Evolutionary conservation across 192 early-diverging fungal genomes (phyloP).

Genomic region (Coemansia sp.): DNA sequence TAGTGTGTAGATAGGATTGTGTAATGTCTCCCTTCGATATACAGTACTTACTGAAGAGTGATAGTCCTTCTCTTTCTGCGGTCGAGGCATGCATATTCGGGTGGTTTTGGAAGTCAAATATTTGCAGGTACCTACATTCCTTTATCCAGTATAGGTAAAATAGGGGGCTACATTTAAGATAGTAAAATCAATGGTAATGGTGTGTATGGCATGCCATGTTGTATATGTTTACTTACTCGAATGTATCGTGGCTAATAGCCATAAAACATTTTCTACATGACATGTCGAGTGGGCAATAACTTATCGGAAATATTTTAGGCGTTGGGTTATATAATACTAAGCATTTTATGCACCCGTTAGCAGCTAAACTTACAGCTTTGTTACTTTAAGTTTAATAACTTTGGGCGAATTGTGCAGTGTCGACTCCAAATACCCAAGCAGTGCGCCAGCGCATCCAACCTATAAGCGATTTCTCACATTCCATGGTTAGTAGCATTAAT

Average conservation of each 20-base stretch:
- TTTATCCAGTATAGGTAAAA: too few species aligned
- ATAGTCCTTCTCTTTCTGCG: constrained; percentile 67
- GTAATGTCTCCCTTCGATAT: neutral
- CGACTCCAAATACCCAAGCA: constrained; percentile 29
- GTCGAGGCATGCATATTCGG: constrained; percentile 78
- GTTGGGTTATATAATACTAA: neutral
- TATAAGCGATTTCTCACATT: constrained; percentile 6
- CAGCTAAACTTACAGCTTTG: constrained; percentile 18
- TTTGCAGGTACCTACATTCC: constrained; percentile 68
- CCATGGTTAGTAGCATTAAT: neutral
- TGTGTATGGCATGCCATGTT: neutral
- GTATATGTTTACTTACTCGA: constrained; percentile 21
- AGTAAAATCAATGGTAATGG: neutral
- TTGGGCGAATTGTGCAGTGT: neutral
- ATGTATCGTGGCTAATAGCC: constrained; percentile 20
- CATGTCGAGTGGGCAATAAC: too few species aligned
- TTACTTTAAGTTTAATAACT: constrained; percentile 1
- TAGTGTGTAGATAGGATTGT: neutral
- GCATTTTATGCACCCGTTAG: neutral
- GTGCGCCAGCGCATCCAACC: constrained; percentile 42
- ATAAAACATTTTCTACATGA: constrained; percentile 32
- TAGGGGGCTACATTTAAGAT: neutral
- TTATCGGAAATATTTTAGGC: neutral
- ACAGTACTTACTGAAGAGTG: constrained; percentile 67
- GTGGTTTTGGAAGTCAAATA: constrained; percentile 76